Evolutionary conservation across 2,329 filamentous ascomycete genomes (phyloP).

Genomic region (Diaporthe ampelina): DNA sequence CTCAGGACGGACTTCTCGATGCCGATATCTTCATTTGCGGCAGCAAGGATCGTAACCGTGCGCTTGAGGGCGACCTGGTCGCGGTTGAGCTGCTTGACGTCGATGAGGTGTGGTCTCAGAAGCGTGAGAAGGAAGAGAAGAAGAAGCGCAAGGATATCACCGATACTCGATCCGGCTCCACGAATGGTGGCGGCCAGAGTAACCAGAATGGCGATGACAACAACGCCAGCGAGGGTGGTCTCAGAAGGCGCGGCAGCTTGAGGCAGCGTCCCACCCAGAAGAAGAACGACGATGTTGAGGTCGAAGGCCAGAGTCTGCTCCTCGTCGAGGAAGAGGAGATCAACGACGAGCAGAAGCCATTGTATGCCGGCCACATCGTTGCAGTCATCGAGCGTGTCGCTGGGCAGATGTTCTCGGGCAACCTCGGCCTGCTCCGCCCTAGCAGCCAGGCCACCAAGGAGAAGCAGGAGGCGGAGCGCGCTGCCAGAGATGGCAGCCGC

Average conservation of each 20-base stretch:
- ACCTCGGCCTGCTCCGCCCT: slow-evolving; percentile 90
- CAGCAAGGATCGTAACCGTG: slow-evolving; percentile 98
- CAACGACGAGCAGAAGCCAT: slow-evolving; percentile 96
- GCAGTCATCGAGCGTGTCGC: slow-evolving; percentile 97
- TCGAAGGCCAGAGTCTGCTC: slow-evolving; percentile 96
- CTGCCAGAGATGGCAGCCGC: slow-evolving; percentile 86
- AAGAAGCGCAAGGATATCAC: slow-evolving; percentile 99
- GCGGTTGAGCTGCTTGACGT: slow-evolving; percentile 97
- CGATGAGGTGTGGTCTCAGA: slow-evolving; percentile 98
- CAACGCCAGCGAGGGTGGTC: slow-evolving; percentile 80
- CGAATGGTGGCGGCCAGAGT: slow-evolving; percentile 78
- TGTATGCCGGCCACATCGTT: slow-evolving; percentile 97
- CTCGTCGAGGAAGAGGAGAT: slow-evolving; percentile 99
- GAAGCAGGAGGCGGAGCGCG: slow-evolving; percentile 97
- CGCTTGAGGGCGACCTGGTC: slow-evolving; percentile 94
- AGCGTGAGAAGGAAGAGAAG: slow-evolving; percentile 99
- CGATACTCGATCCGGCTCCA: slow-evolving; percentile 85
- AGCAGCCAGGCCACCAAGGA: slow-evolving; percentile 99
- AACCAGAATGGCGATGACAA: slow-evolving; percentile 72
- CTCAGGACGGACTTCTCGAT: slow-evolving; percentile 86
- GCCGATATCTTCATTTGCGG: slow-evolving; percentile 99
- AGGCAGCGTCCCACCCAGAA: slow-evolving; percentile 98
- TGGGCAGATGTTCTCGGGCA: slow-evolving; percentile 99
- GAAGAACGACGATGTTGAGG: slow-evolving; percentile 99
- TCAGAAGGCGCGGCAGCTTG: slow-evolving; percentile 93